These are phyloP conservation scores for Lycium ferocissimum DNA, from an alignment of 257 asterid genomes.

Conservation along the genomic window DNA sequence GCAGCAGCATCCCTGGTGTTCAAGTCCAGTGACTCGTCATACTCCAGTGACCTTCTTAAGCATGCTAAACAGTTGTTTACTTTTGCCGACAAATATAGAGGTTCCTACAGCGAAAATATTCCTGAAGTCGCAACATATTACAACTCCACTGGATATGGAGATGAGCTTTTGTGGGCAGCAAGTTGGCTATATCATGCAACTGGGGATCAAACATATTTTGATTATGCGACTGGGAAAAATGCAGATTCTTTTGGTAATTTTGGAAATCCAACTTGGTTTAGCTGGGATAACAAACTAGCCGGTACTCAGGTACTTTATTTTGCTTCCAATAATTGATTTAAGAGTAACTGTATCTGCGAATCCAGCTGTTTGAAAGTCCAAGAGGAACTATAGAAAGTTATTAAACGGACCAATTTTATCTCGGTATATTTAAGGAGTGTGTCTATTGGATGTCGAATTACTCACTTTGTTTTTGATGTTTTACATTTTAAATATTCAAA, in stretches of 20 bases:
- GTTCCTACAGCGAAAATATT: conserved; percentile 66
- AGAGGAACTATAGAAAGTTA: background rate
- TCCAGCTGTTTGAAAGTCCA: background rate
- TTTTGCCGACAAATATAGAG: conserved; percentile 73
- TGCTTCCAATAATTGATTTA: background rate
- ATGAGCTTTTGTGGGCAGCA: conserved; percentile 98
- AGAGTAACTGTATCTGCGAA: background rate
- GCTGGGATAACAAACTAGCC: conserved; percentile 93
- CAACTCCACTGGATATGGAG: conserved; percentile 89
- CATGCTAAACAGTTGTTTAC: conserved; percentile 72
- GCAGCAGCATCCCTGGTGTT: conserved; percentile 87
- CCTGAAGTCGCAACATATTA: conserved; percentile 69
- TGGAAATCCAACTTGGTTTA: conserved; percentile 88
- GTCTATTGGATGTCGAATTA: background rate
- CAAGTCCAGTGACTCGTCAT: conserved; percentile 50
- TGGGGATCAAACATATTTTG: conserved; percentile 54
- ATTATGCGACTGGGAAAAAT: conserved; percentile 65
- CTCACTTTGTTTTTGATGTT: background rate
- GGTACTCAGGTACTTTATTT: conserved; percentile 71
- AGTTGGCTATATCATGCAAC: conserved; percentile 95
- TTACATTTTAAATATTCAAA: background rate
- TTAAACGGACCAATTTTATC: background rate
- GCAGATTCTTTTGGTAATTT: conserved; percentile 65
- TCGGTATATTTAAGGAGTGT: background rate
- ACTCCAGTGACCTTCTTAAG: conserved; percentile 65